Percentiles rank a stretch among this genome's conserved stretches.
phyloP scores from a whole-genome alignment of 805 yeast genomes.

The Maudiozyma pseudohumilis region DNA sequence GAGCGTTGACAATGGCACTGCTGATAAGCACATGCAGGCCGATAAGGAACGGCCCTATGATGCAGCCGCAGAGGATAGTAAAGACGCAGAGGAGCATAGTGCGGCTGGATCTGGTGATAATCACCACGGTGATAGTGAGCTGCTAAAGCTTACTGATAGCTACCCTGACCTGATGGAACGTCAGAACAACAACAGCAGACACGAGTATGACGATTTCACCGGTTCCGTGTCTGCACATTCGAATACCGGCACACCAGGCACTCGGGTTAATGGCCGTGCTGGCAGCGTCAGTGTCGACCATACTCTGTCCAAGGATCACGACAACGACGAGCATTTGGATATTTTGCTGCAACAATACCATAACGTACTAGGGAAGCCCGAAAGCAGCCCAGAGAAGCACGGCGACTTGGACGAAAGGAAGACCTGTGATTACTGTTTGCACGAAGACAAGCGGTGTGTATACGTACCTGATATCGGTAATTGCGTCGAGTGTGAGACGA shows the following conservation, averaged over 20 bases:
- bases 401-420: neutral
- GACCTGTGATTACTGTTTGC: slow-evolving; percentile 81
- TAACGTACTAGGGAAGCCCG: slow-evolving; percentile 15
- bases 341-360: slow-evolving; percentile 24
- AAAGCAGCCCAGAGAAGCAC: neutral
- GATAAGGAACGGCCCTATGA: neutral
- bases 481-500: slow-evolving; percentile 71
- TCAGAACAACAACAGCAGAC: slow-evolving; percentile 3
- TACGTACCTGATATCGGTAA: slow-evolving; percentile 49
- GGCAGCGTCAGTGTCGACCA: too few species aligned
- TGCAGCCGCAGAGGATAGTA: neutral
- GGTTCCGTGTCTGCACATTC: too few species aligned
- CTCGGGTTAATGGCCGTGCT: neutral
- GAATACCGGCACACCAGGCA: too few species aligned
- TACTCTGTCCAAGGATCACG: too few species aligned
- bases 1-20: neutral
- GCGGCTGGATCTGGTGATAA: too few species aligned
- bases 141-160: slow-evolving; percentile 21
- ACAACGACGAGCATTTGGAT: slow-evolving; percentile 21
- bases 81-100: neutral
- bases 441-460: slow-evolving; percentile 73
- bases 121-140: slow-evolving; percentile 6
- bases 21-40: neutral
- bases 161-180: slow-evolving; percentile 20
- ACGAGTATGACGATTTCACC: too few species aligned